Base-by-base conservation (phyloP, 2,329 filamentous ascomycete species). In the Alternaria tenuissima region DNA sequence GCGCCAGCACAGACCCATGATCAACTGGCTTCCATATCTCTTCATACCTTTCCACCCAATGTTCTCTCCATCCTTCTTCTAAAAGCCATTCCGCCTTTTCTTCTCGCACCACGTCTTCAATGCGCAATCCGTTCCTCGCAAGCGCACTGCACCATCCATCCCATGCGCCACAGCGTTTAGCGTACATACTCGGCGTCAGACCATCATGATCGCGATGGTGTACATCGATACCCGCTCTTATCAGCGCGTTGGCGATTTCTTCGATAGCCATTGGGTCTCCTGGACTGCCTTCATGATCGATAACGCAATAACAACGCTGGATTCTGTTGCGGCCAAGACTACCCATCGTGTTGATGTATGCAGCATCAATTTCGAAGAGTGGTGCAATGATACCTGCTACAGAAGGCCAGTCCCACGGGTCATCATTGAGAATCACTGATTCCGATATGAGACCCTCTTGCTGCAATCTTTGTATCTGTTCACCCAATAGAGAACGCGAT, bases 61-160 rank as follows among this genome's bases (percentile, higher is more conserved):
- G 16, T 4, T 39, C 14, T 28, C 22, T 30, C 62, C 62, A 64
- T 12, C 47, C 38, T 0, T 59, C 30, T 4, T 46, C 18, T 7
- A 56, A 38, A 3, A 64, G 30, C 62, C 62, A 64, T 6, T 42
- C 42, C 11, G 41, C 38, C 16, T 41, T 38, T 24, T 64, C 59
- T 30, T 43, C 18, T 11, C 39, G 32, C 3, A 62, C 8, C 5
- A 59, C 59, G 34, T 46, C 42, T 20, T 59, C 52, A 14, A 64
- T 52, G 14, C 14, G n/a, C 22, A 28, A 49, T 0, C 28, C 34
- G 20, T 58, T 63, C 20, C 12, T 41, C 46, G 54, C 52, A 28
- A 62, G 48, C 12, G 62, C 59, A 32, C 28, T 41, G 7, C 59
- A 56, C 62, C 62, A 62, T 36, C 41, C 41, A 12, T 34, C 42